Evolutionary conservation across 176 grass and related monocot species (phyloP), one percentile per base, ranked within the genome.

Genomic region (Phyllostachys edulis): DNA sequence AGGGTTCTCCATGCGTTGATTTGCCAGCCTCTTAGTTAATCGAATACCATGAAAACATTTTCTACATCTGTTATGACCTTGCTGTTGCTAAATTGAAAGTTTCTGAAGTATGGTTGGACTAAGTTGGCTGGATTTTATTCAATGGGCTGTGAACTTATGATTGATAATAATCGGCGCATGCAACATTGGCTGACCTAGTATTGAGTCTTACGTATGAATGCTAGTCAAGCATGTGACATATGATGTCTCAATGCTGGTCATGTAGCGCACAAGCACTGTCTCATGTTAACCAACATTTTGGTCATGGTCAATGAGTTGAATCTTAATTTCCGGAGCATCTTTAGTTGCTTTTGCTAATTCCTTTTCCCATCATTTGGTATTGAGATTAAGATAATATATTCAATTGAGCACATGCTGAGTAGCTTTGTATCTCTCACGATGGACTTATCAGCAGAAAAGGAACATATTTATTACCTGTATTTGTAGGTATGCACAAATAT

Each of bases 231-330:
- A 87, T 87, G 75, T 80, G 85, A 84, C 89, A 90, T 50, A 52
- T 49, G 50, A 75, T 90, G 85, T 84, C 85, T 80, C 61, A 63
- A 20, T 90, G 89, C 85, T 90, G 85, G 89, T 34, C 80, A 70
- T 90, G 62, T 55, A 70, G 89, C 75, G 75, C 63, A 87, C 89
- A 84, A 54, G 36, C 62, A 75, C 75, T 87, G 85, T 84, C 89
- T 83, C 80, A 80, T 90, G 89, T 70, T 87, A 75, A 63, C 63
- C 69, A 87, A 4, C 85, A 90, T 70, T 55, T 75, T 52, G 68
- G 69, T 84, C 62, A 63, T 76, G 32, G 69, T 85, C 82, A 79
- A 82, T 86, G 84, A 61, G 60, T 54, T 68, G 67, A 90, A 79
- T 54, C 75, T 50, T 69, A 59, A 61, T 57, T 10, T 36, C 49